Conservation (phyloP, 805 yeast species). For the Wickerhamomyces queroliae region DNA sequence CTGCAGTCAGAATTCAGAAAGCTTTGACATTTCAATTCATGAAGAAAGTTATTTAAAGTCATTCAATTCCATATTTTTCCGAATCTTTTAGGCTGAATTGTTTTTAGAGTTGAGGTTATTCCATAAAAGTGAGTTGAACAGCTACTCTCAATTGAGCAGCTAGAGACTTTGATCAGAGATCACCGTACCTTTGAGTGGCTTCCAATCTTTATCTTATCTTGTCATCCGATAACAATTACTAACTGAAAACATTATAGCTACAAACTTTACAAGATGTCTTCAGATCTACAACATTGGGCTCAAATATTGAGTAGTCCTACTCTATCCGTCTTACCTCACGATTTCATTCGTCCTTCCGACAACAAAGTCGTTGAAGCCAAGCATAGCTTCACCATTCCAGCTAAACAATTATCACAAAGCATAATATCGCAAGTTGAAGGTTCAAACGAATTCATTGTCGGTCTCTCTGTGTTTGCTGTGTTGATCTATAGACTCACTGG, state of each 20-base stretch:
- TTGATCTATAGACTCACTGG: slow-evolving; percentile 81
- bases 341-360: slow-evolving; percentile 71
- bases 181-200: neutral
- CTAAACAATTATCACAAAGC: slow-evolving; percentile 18
- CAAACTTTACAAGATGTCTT: slow-evolving; percentile 2
- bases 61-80: too few species aligned
- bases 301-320: slow-evolving; percentile 71
- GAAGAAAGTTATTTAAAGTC: too few species aligned
- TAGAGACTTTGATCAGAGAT: too few species aligned
- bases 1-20: too few species aligned
- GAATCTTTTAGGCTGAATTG: too few species aligned
- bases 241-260: too few species aligned
- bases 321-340: slow-evolving; percentile 82
- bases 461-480: slow-evolving; percentile 62
- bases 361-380: slow-evolving; percentile 64
- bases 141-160: too few species aligned
- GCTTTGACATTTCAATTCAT: too few species aligned
- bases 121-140: too few species aligned
- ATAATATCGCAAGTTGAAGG: slow-evolving; percentile 16
- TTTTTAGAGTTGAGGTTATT: too few species aligned
- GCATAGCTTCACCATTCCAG: slow-evolving; percentile 29
- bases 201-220: neutral
- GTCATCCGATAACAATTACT: neutral
- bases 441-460: slow-evolving; percentile 39
- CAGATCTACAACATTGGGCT: slow-evolving; percentile 51